Base-by-base conservation (phyloP, 805 yeast species). In the Saturnispora halmiae region DNA sequence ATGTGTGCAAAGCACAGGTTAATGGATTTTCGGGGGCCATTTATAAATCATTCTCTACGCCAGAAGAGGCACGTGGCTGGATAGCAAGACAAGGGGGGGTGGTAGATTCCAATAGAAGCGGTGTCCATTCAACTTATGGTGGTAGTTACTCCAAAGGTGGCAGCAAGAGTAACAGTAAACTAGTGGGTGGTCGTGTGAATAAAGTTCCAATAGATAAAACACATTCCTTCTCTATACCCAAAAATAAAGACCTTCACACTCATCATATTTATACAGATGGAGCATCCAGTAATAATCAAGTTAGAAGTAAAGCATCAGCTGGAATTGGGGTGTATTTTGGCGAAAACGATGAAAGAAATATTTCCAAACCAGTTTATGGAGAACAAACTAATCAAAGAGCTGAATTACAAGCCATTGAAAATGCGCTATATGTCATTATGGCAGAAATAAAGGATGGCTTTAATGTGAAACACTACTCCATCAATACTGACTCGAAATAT, bases 251-350 rank as follows among this genome's bases (percentile, higher is more conserved):
- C n/a, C n/a, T n/a, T n/a, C n/a, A n/a, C n/a, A 7, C 26, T 1
- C 37, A 31, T 7, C 18, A 26, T 3, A 64, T 85, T 0, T 87
- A 73, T 52, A 79, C 85, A 16, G 96, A 87, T 58, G 96, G 96
- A 0, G 82, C 94, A 0, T 66, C 79, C 0, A 61, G 77, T 8
- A 69, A 73, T 4, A 80, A 81, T 50, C 87, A 86, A 1, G 61
- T 52, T 16, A 34, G 38, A 0, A 64, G 70, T 6, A 6, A n/a
- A 2, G 43, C 51, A 1, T 42, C 50, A 3, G 77, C 80, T 0
- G 96, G 96, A 0, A 77, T 72, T 51, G 96, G 95, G 19, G 82
- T 82, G 0, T 85, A 63, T 55, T 84, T 70, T 55, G 88, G 86
- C 0, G 61, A 49, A 0, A 52, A 58, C 27, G 81, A 78, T 51